These are phyloP conservation scores for Candida gigantensis DNA, from an alignment of 1,139 yeast genomes.

Conservation along the genomic window DNA sequence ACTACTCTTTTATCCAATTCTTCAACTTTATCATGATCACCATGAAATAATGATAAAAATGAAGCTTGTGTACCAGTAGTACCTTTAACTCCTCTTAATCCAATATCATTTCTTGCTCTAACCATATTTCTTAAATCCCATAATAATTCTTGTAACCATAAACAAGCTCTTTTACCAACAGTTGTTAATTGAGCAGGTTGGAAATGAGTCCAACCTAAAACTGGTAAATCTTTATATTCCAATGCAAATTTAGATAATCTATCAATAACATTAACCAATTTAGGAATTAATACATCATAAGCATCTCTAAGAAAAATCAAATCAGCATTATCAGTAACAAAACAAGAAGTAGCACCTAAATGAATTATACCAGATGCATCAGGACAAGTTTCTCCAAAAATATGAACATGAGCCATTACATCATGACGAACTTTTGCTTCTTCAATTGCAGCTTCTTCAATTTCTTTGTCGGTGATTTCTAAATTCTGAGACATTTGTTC, in stretches of 20 bases:
- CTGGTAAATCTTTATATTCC: conserved; percentile 92
- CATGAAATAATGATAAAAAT: conserved; percentile 90
- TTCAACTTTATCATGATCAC: conserved; percentile 96
- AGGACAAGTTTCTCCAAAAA: conserved; percentile 89
- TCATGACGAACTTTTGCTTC: conserved; percentile 99
- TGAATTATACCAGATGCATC: conserved; percentile 98
- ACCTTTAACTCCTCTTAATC: conserved; percentile 98
- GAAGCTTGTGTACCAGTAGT: conserved; percentile 99
- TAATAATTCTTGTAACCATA: conserved; percentile 95
- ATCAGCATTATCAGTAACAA: conserved; percentile 97
- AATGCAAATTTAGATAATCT: conserved; percentile 85
- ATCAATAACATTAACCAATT: conserved; percentile 92
- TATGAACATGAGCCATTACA: conserved; percentile 99
- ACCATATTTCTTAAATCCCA: conserved; percentile 97
- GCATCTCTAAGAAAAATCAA: conserved; percentile 95
- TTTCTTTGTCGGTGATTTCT: conserved; percentile 88
- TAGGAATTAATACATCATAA: conserved; percentile 87
- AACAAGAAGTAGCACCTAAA: conserved; percentile 98
- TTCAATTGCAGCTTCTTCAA: conserved; percentile 83
- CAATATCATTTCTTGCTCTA: conserved; percentile 95
- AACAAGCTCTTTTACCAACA: conserved; percentile 96
- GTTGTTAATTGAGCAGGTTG: conserved; percentile 99
- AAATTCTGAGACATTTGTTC: conserved; percentile 79
- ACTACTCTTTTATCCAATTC: conserved; percentile 88
- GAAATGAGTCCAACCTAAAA: conserved; percentile 98